These are phyloP conservation scores for Candida sphagnicola DNA, from an alignment of 805 yeast species.

Conservation along the genomic window DNA sequence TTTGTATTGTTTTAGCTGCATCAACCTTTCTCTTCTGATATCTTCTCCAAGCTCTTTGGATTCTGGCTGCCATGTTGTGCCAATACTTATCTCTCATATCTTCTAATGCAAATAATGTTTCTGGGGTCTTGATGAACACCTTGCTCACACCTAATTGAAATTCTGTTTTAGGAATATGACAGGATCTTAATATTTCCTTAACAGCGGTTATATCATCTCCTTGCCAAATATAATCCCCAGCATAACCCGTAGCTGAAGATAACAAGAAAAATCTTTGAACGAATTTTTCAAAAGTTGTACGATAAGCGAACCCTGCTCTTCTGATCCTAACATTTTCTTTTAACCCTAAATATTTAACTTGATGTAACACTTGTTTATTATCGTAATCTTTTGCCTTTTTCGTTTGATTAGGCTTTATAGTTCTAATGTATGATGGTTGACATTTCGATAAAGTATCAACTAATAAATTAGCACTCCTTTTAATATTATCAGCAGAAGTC, in stretches of 20 bases:
- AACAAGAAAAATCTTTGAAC: conserved; percentile 89
- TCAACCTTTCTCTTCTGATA: conserved; percentile 77
- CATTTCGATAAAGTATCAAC: conserved; percentile 87
- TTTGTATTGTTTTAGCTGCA: conserved; percentile 78
- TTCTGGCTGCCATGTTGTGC: conserved; percentile 97
- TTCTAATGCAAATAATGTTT: conserved; percentile 90
- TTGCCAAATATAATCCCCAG: conserved; percentile 63
- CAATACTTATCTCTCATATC: conserved; percentile 96
- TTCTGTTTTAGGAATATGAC: conserved; percentile 72
- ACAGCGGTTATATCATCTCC: conserved; percentile 55
- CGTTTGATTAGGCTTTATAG: conserved; percentile 94
- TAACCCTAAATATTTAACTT: conserved; percentile 90
- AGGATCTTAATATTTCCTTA: conserved; percentile 44
- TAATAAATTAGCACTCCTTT: conserved; percentile 81
- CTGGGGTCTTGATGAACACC: conserved; percentile 95
- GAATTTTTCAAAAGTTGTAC: conserved; percentile 94
- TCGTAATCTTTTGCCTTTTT: conserved; percentile 89
- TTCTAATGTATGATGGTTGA: conserved; percentile 95
- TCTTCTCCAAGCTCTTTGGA: conserved; percentile 95
- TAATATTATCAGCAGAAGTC: conserved; percentile 94
- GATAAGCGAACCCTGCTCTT: conserved; percentile 97
- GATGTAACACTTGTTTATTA: conserved; percentile 86
- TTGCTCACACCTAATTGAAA: conserved; percentile 90
- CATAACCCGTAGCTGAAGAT: conserved; percentile 88
- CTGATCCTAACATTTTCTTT: conserved; percentile 96